A percentile compares a stretch with the other conserved stretches of the same genome.
phyloP scores from a whole-genome alignment of 2,329 filamentous ascomycete species.

The Chrysoporthe cubensis region DNA sequence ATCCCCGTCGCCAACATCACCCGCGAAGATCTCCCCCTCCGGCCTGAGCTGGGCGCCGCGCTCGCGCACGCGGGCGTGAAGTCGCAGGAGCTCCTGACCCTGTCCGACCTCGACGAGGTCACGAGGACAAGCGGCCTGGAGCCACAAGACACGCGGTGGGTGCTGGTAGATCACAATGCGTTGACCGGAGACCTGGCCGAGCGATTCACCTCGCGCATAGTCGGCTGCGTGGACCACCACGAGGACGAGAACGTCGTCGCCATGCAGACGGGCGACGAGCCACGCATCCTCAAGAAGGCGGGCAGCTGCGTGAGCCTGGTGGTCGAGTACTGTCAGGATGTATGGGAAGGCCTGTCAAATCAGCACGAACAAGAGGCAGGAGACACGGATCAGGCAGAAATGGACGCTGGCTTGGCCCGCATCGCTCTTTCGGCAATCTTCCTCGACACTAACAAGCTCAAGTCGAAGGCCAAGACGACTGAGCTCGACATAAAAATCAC shows the following conservation, averaged over 20 bases:
- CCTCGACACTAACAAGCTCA: conserved; percentile 72
- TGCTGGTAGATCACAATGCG: conserved; percentile 80
- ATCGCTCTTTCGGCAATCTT: conserved; percentile 73
- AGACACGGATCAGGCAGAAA: conserved; percentile 35
- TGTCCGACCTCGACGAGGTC: conserved; percentile 50
- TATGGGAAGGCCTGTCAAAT: conserved; percentile 58
- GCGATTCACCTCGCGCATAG: conserved; percentile 56
- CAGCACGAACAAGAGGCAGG: conserved; percentile 39
- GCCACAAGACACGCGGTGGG: conserved; percentile 65
- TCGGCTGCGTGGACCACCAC: conserved; percentile 78
- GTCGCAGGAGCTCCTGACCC: conserved; percentile 66
- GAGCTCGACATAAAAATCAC: conserved; percentile 46
- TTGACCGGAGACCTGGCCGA: conserved; percentile 65
- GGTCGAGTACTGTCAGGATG: conserved; percentile 58
- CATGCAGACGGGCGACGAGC: conserved; percentile 47
- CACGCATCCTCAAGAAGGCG: conserved; percentile 65
- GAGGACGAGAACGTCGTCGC: conserved; percentile 67
- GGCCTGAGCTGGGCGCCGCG: conserved; percentile 72
- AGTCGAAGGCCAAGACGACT: conserved; percentile 47
- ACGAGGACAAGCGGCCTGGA: conserved; percentile 40
- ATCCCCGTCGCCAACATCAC: conserved; percentile 76
- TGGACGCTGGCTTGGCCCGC: conserved; percentile 65
- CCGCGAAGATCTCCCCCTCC: conserved; percentile 68
- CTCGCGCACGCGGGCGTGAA: conserved; percentile 63
- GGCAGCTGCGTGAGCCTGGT: conserved; percentile 78